Evolutionary conservation across 495 filamentous ascomycete genomes (phyloP), one percentile per base, ranked within the genome.

Genomic region (Aspergillus baeticus): DNA sequence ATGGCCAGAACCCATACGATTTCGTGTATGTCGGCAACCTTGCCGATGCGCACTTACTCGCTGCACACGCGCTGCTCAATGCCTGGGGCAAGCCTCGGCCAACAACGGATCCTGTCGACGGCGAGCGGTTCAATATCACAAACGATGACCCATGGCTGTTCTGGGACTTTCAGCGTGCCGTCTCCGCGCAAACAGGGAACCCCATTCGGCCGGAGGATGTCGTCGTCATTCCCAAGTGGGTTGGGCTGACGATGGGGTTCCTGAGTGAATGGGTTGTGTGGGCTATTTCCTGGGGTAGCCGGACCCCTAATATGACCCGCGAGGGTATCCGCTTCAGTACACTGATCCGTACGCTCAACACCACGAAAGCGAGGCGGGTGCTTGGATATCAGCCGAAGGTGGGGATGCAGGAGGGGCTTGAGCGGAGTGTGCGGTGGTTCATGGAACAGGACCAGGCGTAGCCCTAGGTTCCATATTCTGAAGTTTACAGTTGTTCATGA

Each of bases 321-420:
- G 54, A 57, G 46, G 54, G 54, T 1, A 57, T 57, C 29, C 46
- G 46, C 5, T 57, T 57, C 26, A 57, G 54, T 17, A 57, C 46
- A 11, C 10, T 57, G 22, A 22, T 22, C 0, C 34, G 54, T 3
- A 57, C 54, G 37, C 43, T 57, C 1, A 51, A 57, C 37, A 20
- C 15, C 14, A 29, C 23, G 1, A 57, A 57, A 38, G 54, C 54
- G 21, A 36, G 21, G 15, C 17, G 46, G 17, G 54, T 57, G 46
- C 33, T 57, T 14, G 54, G 54, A 31, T 57, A 57, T 44, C 37
- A 33, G 23, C 46, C 46, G 0, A 36, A 37, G 46, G 37, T 57
- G 11, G 22, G 36, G 8, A 34, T 57, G 54, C 36, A 41, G 54
- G 54, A 51, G 38, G 54, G 46, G 7, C 10, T 57, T 22, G 54